phyloP scores from a whole-genome alignment of 1,284 basidiomycete species.

The Anthracocystis setariae region DNA sequence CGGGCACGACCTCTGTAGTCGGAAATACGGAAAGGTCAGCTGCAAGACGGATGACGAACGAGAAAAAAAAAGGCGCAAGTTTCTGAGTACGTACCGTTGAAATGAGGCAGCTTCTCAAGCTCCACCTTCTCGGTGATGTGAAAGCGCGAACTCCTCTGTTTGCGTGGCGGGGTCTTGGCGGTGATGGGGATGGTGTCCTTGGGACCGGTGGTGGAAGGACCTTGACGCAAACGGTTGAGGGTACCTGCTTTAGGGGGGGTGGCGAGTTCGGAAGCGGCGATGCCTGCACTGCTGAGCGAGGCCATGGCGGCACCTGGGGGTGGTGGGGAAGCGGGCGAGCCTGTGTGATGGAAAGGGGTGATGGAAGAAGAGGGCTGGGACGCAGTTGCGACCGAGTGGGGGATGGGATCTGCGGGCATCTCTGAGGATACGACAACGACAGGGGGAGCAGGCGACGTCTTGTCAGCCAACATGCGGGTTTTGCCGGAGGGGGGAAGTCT shows the following conservation, averaged over 20 bases:
- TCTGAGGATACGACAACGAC: slow-evolving; percentile 62
- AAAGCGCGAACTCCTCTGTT: slow-evolving; percentile 74
- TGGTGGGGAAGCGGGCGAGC: slow-evolving; percentile 53
- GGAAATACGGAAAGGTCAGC: background rate
- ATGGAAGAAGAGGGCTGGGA: slow-evolving; percentile 50
- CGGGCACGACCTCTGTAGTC: slow-evolving; percentile 83
- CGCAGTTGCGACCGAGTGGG: slow-evolving; percentile 49
- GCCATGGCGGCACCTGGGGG: slow-evolving; percentile 55
- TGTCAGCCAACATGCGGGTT: slow-evolving; percentile 52
- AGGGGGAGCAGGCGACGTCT: slow-evolving; percentile 59
- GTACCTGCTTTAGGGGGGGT: slow-evolving; percentile 59
- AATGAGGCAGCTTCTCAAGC: slow-evolving; percentile 92
- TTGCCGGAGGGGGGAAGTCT: slow-evolving; percentile 21
- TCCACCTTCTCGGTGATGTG: slow-evolving; percentile 95
- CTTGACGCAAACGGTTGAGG: slow-evolving; percentile 57
- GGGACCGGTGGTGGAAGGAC: slow-evolving; percentile 45
- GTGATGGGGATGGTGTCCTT: slow-evolving; percentile 66
- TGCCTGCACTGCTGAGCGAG: slow-evolving; percentile 47
- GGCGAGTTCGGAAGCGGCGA: slow-evolving; percentile 44
- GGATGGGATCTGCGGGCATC: slow-evolving; percentile 61
- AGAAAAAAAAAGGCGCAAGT: background rate
- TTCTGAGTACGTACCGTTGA: slow-evolving; percentile 77
- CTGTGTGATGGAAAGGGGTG: slow-evolving; percentile 52
- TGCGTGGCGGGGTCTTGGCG: slow-evolving; percentile 64
- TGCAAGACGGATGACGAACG: background rate